Evolutionary conservation across 2,329 filamentous ascomycete genomes (phyloP).

Genomic region (Calonectria hongkongensis): DNA sequence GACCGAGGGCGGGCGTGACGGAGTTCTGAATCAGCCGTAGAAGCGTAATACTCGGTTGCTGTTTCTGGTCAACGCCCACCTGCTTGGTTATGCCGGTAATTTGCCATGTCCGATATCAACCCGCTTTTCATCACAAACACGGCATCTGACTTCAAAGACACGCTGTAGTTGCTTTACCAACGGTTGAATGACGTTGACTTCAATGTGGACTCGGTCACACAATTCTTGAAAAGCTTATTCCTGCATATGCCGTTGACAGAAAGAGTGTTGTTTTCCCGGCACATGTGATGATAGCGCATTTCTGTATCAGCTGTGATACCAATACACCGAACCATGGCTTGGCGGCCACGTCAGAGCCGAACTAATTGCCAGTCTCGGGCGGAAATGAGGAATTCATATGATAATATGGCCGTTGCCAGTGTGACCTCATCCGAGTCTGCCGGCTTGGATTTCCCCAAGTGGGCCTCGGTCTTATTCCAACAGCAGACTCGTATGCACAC

Average conservation of each 20-base stretch:
- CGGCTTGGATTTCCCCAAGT: not conserved
- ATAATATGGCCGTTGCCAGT: constrained; percentile 9
- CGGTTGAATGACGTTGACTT: not conserved
- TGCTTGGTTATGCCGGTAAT: constrained; percentile 1
- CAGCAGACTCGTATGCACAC: not conserved
- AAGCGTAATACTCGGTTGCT: not conserved
- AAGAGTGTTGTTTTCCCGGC: not conserved
- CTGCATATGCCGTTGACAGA: not conserved
- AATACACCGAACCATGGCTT: constrained; percentile 6
- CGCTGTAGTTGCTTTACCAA: not conserved
- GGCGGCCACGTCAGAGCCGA: constrained; percentile 3
- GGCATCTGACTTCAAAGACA: not conserved
- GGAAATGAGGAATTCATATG: constrained; percentile 3
- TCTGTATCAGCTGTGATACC: not conserved
- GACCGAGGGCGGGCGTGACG: not conserved
- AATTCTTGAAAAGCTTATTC: not conserved
- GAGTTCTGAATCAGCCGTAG: not conserved
- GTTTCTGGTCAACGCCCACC: not conserved
- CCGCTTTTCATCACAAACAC: constrained; percentile 5
- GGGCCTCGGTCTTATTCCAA: constrained; percentile 20
- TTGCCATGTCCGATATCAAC: constrained; percentile 5
- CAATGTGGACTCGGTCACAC: not conserved
- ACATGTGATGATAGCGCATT: constrained; percentile 2
- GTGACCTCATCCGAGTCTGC: not conserved
- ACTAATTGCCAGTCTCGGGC: not conserved